Percentiles rank a stretch among this genome's conserved stretches.
Conservation (phyloP, 2,329 filamentous ascomycete species). For the Colletotrichum nymphaeae region DNA sequence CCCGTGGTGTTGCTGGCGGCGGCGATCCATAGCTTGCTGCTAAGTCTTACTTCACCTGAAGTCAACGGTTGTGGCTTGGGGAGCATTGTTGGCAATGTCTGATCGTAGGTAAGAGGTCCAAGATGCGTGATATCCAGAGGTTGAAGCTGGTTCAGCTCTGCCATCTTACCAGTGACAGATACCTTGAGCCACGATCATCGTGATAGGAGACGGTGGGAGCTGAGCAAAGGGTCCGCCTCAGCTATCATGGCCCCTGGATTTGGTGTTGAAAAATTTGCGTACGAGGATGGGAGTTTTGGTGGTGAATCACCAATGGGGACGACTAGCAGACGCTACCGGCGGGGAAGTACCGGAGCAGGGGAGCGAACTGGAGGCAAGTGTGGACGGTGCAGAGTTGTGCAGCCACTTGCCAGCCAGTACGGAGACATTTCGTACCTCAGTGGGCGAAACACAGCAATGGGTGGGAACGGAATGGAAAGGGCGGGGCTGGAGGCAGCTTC, state of each 20-base stretch:
- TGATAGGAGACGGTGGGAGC: neutral
- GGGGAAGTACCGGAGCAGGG: constrained; percentile 22
- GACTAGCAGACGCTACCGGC: constrained; percentile 14
- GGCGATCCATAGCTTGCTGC: neutral
- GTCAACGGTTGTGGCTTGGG: neutral
- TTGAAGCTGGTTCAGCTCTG: neutral
- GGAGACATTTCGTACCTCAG: no score
- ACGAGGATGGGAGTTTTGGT: neutral
- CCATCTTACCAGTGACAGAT: neutral
- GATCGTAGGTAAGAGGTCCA: neutral
- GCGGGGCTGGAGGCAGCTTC: constrained; percentile 26
- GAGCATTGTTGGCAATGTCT: neutral
- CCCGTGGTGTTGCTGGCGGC: neutral
- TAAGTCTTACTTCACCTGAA: neutral
- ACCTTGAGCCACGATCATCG: neutral
- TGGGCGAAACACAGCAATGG: neutral
- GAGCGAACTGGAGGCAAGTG: neutral
- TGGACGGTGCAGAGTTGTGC: neutral
- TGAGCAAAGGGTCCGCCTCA: neutral
- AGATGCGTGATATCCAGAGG: neutral
- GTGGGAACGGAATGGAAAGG: neutral
- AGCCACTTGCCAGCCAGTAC: neutral
- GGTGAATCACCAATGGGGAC: constrained; percentile 30
- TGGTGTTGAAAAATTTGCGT: constrained; percentile 29
- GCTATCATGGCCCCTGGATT: constrained; percentile 14